Percentiles rank a stretch among this genome's conserved stretches.
phyloP scores from a whole-genome alignment of 805 yeast species.

The Jamesozyma gamospora region DNA sequence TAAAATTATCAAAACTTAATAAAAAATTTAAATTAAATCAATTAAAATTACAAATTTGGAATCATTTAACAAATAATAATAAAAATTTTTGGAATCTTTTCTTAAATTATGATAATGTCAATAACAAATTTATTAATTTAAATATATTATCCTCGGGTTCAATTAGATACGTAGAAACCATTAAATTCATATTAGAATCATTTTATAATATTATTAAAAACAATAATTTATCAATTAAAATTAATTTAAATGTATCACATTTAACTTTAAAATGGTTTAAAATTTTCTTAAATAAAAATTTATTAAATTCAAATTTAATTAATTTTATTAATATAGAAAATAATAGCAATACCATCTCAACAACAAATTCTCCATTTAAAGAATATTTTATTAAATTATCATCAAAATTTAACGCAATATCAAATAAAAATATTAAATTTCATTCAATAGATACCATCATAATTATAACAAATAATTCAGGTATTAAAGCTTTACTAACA shows the following conservation, averaged over 20 bases:
- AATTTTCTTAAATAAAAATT: slow-evolving; percentile 17
- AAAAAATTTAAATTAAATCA: slow-evolving; percentile 24
- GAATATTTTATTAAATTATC: slow-evolving; percentile 24
- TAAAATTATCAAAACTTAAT: slow-evolving; percentile 21
- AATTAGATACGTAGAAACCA: slow-evolving; percentile 27
- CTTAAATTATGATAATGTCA: not conserved
- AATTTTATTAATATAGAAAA: slow-evolving; percentile 9
- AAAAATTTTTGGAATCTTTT: slow-evolving; percentile 16
- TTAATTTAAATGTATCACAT: slow-evolving; percentile 20
- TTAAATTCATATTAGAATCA: slow-evolving; percentile 23
- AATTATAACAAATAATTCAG: slow-evolving; percentile 27
- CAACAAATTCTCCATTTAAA: slow-evolving; percentile 22
- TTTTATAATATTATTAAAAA: slow-evolving; percentile 12
- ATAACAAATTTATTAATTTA: not conserved
- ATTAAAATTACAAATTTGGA: slow-evolving; percentile 18
- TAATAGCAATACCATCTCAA: not conserved
- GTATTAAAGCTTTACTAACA: slow-evolving; percentile 28
- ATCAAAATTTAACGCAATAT: slow-evolving; percentile 11
- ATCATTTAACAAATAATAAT: slow-evolving; percentile 20
- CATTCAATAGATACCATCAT: slow-evolving; percentile 17
- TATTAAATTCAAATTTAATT: slow-evolving; percentile 12
- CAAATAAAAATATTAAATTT: not conserved
- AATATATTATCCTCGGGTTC: slow-evolving; percentile 25
- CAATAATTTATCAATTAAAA: slow-evolving; percentile 10
- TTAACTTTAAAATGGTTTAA: slow-evolving; percentile 27